Evolutionary conservation across 371 early-diverging fungal species (phyloP).

Genomic region (Lichtheimia hyalospora): DNA sequence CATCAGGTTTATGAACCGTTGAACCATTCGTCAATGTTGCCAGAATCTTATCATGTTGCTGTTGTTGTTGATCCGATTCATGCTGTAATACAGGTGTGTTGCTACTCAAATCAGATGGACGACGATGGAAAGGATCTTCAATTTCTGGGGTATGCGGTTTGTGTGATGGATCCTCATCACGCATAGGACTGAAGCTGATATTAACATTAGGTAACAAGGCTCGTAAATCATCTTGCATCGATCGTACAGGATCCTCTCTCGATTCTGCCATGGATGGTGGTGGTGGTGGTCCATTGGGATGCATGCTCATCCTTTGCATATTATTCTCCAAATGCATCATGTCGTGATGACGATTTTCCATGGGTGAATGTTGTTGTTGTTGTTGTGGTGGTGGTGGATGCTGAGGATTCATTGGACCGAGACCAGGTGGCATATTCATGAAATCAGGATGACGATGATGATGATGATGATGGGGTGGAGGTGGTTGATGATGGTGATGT

Average conservation of each 20-base stretch:
- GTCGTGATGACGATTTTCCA: constrained; percentile 1
- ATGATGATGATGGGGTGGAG: constrained; percentile 29
- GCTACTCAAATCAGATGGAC: neutral
- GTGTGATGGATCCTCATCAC: constrained; percentile 16
- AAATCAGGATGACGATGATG: constrained; percentile 13
- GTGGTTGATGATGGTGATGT: constrained; percentile 5
- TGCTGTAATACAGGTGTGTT: too few species aligned
- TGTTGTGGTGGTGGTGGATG: too few species aligned
- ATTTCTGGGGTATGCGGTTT: constrained; percentile 13
- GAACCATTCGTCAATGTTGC: neutral
- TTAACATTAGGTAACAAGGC: constrained; percentile 72
- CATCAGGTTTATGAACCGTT: constrained; percentile 9
- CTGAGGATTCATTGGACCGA: constrained; percentile 5
- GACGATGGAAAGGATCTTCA: neutral
- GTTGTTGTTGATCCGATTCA: neutral
- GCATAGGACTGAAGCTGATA: constrained; percentile 59
- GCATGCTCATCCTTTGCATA: constrained; percentile 11
- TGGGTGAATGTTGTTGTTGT: too few species aligned
- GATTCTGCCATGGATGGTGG: too few species aligned
- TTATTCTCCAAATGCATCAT: constrained; percentile 2
- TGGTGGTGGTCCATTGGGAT: neutral
- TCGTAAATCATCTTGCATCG: constrained; percentile 61
- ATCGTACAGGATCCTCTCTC: constrained; percentile 5
- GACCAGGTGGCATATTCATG: constrained; percentile 18
- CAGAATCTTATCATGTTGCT: neutral